Conservation (phyloP, 2,329 filamentous ascomycete species). For the Diaporthe vaccinii region DNA sequence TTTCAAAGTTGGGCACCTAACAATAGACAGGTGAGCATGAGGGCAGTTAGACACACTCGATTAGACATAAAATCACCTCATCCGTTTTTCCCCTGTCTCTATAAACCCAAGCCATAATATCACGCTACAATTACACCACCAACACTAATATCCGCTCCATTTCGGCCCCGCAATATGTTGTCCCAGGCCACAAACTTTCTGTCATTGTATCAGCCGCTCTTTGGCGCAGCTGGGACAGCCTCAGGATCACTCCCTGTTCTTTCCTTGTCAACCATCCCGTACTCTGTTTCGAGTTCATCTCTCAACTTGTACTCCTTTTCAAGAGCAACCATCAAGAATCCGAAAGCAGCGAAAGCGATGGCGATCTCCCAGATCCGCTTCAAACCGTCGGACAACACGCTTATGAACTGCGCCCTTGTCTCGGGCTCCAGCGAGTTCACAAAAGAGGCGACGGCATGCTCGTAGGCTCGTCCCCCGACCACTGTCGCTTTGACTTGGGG, state of each 20-base stretch:
- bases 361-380: constrained; percentile 46
- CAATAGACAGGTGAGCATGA: too few species aligned
- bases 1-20: too few species aligned
- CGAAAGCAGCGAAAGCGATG: constrained; percentile 47
- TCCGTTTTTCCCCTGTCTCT: neutral
- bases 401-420: constrained; percentile 43
- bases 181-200: neutral
- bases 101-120: neutral
- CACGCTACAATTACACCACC: neutral
- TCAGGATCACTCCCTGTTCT: neutral
- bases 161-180: neutral
- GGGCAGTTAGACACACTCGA: neutral
- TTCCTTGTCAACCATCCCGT: constrained; percentile 44
- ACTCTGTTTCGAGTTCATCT: constrained; percentile 48
- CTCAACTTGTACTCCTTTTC: constrained; percentile 46
- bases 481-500: constrained; percentile 14
- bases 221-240: neutral
- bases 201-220: neutral
- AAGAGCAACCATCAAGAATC: constrained; percentile 43
- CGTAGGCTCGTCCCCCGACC: constrained; percentile 46
- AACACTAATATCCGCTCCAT: neutral
- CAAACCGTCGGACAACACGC: constrained; percentile 41
- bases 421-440: constrained; percentile 38
- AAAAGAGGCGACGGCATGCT: constrained; percentile 44
- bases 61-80: neutral